Evolutionary conservation across 768 basidiomycete genomes (phyloP).

Genomic region (Neoboletus subvelutipes): DNA sequence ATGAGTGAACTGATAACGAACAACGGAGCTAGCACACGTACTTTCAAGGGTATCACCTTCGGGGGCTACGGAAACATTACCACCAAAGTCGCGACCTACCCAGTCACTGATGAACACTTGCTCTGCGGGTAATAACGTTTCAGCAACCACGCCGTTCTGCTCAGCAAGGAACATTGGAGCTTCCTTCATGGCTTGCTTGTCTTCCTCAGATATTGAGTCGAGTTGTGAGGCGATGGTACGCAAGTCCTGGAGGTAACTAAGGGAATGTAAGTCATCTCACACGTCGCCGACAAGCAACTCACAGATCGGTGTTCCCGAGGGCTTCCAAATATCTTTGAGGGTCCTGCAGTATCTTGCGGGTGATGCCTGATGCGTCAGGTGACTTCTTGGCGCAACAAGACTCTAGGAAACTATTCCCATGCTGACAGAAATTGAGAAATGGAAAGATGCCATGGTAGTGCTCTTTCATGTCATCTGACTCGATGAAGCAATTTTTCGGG

Average conservation of each 20-base stretch:
- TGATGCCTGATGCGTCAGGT: slow-evolving; percentile 10
- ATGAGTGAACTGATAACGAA: neutral
- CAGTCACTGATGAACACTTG: slow-evolving; percentile 12
- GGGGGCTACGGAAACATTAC: slow-evolving; percentile 6
- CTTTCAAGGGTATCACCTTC: slow-evolving; percentile 8
- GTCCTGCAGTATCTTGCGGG: slow-evolving; percentile 4
- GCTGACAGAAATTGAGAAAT: slow-evolving; percentile 11
- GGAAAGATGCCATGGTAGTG: slow-evolving; percentile 12
- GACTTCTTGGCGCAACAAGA: slow-evolving; percentile 13
- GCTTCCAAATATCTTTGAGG: slow-evolving; percentile 7
- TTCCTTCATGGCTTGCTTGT: slow-evolving; percentile 6
- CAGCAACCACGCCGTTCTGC: neutral
- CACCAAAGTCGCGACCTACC: slow-evolving; percentile 7
- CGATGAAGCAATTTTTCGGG: too few species aligned
- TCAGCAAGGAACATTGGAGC: slow-evolving; percentile 10
- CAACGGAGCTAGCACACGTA: neutral
- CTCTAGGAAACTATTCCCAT: slow-evolving; percentile 12
- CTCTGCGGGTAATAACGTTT: slow-evolving; percentile 1
- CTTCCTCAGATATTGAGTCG: slow-evolving; percentile 10
- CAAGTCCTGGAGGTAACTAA: slow-evolving; percentile 15
- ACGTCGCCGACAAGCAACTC: neutral
- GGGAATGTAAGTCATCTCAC: neutral
- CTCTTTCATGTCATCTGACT: too few species aligned
- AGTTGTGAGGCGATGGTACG: slow-evolving; percentile 9
- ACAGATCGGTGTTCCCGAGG: slow-evolving; percentile 1